Evolutionary conservation across 805 yeast genomes (phyloP).

Genomic region (Saccharomycopsis babjevae): DNA sequence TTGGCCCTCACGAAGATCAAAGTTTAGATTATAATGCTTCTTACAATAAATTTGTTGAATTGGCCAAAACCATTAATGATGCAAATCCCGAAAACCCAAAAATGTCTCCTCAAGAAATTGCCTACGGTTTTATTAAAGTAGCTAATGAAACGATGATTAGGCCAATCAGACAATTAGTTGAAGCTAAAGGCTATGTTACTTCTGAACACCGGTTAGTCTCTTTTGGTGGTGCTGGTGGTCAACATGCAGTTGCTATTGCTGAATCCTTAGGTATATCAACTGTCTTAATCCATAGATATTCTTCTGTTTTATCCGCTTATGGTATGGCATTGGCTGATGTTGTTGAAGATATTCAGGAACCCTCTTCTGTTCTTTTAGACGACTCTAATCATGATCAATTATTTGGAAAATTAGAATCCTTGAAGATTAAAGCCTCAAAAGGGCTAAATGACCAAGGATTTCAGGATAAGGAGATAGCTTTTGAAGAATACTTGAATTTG

Average conservation of each 20-base stretch:
- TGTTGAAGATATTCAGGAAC: constrained; percentile 70
- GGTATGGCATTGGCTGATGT: constrained; percentile 85
- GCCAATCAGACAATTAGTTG: constrained; percentile 77
- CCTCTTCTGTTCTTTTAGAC: constrained; percentile 41
- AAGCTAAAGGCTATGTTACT: constrained; percentile 66
- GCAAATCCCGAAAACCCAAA: constrained; percentile 24
- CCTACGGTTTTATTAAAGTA: constrained; percentile 70
- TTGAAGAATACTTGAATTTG: constrained; percentile 64
- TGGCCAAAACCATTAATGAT: constrained; percentile 47
- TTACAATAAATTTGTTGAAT: constrained; percentile 36
- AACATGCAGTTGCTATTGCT: constrained; percentile 75
- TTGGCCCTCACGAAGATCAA: constrained; percentile 72
- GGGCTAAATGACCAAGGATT: constrained; percentile 24
- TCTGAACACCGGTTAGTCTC: constrained; percentile 64
- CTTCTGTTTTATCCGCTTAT: constrained; percentile 77
- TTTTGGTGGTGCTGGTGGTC: constrained; percentile 94
- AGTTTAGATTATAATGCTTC: constrained; percentile 52
- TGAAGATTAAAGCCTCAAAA: constrained; percentile 34
- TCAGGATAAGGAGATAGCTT: constrained; percentile 12
- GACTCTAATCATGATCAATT: constrained; percentile 27
- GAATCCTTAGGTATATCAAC: constrained; percentile 55
- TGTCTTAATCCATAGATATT: constrained; percentile 68
- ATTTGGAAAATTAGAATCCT: constrained; percentile 33
- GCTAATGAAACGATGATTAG: constrained; percentile 89
- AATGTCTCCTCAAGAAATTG: constrained; percentile 57